Base-by-base conservation (phyloP, 2,329 filamentous ascomycete species). In the Fusarium globosum region DNA sequence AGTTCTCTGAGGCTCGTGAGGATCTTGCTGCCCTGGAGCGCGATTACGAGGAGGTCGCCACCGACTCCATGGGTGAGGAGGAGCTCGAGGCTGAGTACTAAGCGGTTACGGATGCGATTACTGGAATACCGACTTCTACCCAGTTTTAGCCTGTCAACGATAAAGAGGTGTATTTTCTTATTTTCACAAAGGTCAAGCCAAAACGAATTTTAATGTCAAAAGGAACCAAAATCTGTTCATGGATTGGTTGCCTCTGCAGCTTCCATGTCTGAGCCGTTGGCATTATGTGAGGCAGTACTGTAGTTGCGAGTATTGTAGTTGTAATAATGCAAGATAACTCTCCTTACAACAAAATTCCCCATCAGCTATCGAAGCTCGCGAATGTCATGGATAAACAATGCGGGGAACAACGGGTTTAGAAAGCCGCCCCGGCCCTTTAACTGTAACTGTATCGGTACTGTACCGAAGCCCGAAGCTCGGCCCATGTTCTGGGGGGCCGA, bases 1-100 rank as follows among this genome's bases (percentile, higher is more conserved):
- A 99, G 87, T 99, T 99, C 91, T 97, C 94, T 65, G 96, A 99
- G 89, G 96, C 96, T 76, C 95, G 96, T 85, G 96, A 99, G 88
- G 96, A 99, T 87, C 88, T 99, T 84, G 96, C 96, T 84, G 96
- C 96, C 79, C 90, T 99, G 74, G 96, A 99, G 91, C 93, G 95
- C 79, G 96, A 99, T 84, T 99, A 99, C 87, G 96, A 98, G 88
- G 96, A 99, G 88, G 96, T 98, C 82, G 96, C 95, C 76, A 94
- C 94, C 80, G 96, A 98, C 86, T 97, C 95, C 73, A 86, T 97
- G 80, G 95, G 95, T 82, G 93, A 91, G 75, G 95, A 97, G 79
- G 94, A 95, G 81, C 87, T 89, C 78, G 95, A 97, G 86, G 93
- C 94, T 77, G 96, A 98, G 90, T 97, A 98, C 89, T 97, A 97